Base-by-base conservation (phyloP, 2,329 filamentous ascomycete genomes). In the Atkinsonella hypoxylon region DNA sequence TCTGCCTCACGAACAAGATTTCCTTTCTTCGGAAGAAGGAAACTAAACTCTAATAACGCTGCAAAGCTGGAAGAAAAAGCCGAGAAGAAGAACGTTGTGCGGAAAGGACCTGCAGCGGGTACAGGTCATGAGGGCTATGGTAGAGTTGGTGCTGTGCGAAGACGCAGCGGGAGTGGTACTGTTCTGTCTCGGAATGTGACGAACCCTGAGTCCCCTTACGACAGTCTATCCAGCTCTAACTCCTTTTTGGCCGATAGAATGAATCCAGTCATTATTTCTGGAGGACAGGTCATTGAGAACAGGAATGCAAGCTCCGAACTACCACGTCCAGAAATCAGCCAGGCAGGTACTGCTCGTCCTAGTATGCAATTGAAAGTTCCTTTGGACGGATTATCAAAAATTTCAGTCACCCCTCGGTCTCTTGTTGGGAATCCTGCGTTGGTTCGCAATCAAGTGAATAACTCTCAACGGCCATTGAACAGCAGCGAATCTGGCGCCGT, bases 81-180 rank as follows among this genome's bases (percentile, higher is more conserved):
- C 1, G 58, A 59, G 26, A 59, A 59, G 45, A 63, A 59, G 44
- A 44, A 46, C 2, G 22, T 71, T 22, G 78, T 85, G 20, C 44
- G 51, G 30, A 91, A 89, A 65, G 90, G 91, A 0, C 91, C 91
- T 20, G 81, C 78, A 15, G 91, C 91, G 40, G 91, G 91, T n/a
- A 97, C 91, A 38, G 91, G 91, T 0, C 89, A 97, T 60, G 91
- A 97, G 69, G 85, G 85, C 1, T 90, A 91, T 59, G 85, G 85
- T 0, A 78, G 77, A 51, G 72, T 87, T 51, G 81, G 82, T 2
- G 70, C 75, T 5, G 59, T 71, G 31, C 78, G 82, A 52, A 77
- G 83, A 31, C 78, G 84, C 49, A 88, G 82, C 59, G 79, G 76
- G 53, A 83, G 79, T 59, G 69, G 73, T 18, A 68, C 74, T 8